Evolutionary conservation across 257 asterid genomes (phyloP).

Genomic region (Solanum sitiens): DNA sequence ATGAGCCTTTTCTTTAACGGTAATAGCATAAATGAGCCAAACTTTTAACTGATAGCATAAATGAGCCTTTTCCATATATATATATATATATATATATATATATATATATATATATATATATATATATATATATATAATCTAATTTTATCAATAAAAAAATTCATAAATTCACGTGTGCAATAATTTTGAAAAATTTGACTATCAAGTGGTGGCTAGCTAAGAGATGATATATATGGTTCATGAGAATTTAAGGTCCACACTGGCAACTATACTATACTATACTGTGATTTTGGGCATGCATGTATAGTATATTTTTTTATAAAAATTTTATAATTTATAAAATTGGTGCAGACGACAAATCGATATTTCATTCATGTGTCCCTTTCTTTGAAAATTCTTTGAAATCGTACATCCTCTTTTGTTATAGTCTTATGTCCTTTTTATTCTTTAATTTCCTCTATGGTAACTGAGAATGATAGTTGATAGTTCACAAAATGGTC

Average conservation of each 20-base stretch:
- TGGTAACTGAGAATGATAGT: neutral
- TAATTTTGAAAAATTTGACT: neutral
- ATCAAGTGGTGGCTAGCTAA: neutral
- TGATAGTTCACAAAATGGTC: neutral
- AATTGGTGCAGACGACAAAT: conserved; percentile 24
- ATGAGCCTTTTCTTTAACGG: too few species aligned
- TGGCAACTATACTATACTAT: neutral
- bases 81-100: too few species aligned
- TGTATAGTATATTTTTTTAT: neutral
- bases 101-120: too few species aligned
- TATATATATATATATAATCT: neutral
- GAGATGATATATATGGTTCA: conserved; percentile 12
- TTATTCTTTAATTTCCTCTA: neutral
- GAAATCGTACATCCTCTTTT: neutral
- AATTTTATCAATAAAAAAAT: neutral
- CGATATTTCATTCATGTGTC: conserved; percentile 14
- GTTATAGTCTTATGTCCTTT: neutral
- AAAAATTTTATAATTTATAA: too few species aligned
- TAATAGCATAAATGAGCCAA: too few species aligned
- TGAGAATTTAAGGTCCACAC: conserved; percentile 26
- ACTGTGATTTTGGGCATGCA: neutral
- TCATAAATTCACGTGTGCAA: too few species aligned
- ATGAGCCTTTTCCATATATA: too few species aligned
- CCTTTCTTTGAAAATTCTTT: neutral
- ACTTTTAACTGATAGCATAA: too few species aligned